Evolutionary conservation across 345 rosid genomes (phyloP).

Genomic region (Eucalyptus guilfoylei): DNA sequence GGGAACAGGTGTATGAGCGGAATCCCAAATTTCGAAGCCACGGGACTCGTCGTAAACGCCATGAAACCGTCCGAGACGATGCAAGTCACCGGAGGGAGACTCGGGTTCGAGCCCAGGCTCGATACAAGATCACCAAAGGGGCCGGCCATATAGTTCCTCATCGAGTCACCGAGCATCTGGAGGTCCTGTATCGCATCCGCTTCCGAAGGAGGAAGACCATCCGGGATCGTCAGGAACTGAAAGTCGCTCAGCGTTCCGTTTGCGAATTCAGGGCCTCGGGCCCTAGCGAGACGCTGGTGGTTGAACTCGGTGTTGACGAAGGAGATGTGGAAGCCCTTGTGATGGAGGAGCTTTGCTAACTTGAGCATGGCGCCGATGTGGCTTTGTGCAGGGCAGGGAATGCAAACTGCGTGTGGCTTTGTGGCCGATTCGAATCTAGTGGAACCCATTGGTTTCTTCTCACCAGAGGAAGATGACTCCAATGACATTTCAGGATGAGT

Average conservation of each 20-base stretch:
- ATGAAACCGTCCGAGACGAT: conserved; percentile 3
- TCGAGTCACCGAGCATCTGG: background rate
- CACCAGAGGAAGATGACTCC: background rate
- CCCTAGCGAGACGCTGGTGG: background rate
- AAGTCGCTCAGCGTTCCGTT: background rate
- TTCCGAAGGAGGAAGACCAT: background rate
- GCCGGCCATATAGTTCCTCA: background rate
- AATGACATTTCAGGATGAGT: background rate
- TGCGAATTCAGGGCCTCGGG: background rate
- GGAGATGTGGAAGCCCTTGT: conserved; percentile 3
- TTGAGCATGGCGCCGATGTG: conserved; percentile 4
- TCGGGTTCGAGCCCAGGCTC: background rate
- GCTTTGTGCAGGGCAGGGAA: conserved; percentile 2
- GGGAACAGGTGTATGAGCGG: background rate
- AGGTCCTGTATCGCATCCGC: background rate
- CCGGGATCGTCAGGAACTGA: background rate
- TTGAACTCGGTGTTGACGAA: conserved; percentile 9
- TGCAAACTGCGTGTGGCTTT: background rate
- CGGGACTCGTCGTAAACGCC: background rate
- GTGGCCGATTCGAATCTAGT: background rate
- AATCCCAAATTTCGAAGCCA: background rate
- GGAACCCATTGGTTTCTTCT: background rate
- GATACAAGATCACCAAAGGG: background rate
- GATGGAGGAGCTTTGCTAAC: conserved; percentile 8
- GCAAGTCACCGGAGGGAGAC: background rate